A percentile compares a stretch with the other conserved stretches of the same genome.
These are phyloP conservation scores for Gossypium australe DNA, from an alignment of 345 rosid species.

Conservation along the genomic window DNA sequence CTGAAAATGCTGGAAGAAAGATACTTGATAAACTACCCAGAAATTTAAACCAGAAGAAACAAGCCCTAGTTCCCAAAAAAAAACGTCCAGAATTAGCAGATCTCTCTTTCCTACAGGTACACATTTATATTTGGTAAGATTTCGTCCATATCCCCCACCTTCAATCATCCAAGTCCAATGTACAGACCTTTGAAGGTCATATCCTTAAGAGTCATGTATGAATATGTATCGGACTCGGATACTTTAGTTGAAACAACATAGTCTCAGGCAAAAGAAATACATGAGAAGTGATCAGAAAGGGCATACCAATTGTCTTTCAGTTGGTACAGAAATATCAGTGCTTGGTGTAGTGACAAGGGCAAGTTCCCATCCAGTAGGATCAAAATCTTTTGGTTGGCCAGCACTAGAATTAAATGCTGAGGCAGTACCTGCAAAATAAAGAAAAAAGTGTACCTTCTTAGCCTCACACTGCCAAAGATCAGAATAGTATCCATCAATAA, in stretches of 20 bases:
- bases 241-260: too few relatives aligned
- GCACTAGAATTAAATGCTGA: conserved; percentile 47
- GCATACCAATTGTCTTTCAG: conserved; percentile 82
- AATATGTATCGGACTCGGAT: too few relatives aligned
- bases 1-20: neutral
- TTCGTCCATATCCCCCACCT: neutral
- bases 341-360: conserved; percentile 81
- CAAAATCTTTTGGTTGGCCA: conserved; percentile 56
- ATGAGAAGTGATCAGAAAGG: neutral
- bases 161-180: neutral
- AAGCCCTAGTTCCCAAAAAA: neutral
- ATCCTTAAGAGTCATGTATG: too few relatives aligned
- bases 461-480: neutral
- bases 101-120: neutral
- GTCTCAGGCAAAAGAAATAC: neutral
- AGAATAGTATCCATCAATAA: neutral
- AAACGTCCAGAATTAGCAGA: neutral
- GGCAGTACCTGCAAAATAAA: conserved; percentile 34
- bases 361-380: conserved; percentile 96
- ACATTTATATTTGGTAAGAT: neutral
- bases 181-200: too few relatives aligned
- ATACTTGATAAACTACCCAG: neutral
- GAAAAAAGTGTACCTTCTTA: neutral
- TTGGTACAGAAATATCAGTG: conserved; percentile 62
- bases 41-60: neutral